Evolutionary conservation across 2,329 filamentous ascomycete genomes (phyloP).

Genomic region (Phaeosphaeria sp.): DNA sequence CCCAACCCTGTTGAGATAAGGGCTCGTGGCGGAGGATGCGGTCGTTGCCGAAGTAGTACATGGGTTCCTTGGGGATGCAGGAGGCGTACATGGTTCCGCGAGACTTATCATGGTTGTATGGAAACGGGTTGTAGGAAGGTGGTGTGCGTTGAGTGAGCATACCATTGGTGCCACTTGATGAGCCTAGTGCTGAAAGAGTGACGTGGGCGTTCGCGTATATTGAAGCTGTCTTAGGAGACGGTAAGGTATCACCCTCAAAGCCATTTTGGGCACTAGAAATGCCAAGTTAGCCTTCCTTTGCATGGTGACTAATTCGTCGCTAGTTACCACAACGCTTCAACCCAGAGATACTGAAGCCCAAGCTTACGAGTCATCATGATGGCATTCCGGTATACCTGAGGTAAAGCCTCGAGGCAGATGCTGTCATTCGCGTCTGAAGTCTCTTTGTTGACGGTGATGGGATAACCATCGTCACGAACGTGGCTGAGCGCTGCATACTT

Average conservation of each 20-base stretch:
- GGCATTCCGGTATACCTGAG: not conserved
- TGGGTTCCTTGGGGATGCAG: not conserved
- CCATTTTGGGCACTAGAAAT: not conserved
- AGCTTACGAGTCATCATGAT: not conserved
- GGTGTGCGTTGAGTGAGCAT: not conserved
- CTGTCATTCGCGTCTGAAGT: no score
- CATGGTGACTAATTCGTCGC: not conserved
- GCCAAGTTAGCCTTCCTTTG: not conserved
- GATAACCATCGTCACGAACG: not conserved
- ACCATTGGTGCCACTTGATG: not conserved
- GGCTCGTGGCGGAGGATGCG: not conserved
- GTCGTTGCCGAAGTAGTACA: not conserved
- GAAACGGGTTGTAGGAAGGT: not conserved
- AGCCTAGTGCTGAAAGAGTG: not conserved
- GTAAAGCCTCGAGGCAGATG: not conserved
- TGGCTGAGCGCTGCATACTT: not conserved
- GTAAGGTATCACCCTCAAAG: no score
- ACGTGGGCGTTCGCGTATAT: not conserved
- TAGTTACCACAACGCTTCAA: not conserved
- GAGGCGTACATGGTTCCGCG: not conserved
- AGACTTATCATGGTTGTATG: not conserved
- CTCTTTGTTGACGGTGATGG: not conserved
- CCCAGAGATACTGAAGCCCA: not conserved
- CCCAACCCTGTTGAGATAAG: not conserved
- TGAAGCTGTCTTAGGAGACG: not conserved